These are phyloP conservation scores for Candolleomyces aberdarensis DNA, from an alignment of 768 basidiomycete genomes.

Conservation along the genomic window DNA sequence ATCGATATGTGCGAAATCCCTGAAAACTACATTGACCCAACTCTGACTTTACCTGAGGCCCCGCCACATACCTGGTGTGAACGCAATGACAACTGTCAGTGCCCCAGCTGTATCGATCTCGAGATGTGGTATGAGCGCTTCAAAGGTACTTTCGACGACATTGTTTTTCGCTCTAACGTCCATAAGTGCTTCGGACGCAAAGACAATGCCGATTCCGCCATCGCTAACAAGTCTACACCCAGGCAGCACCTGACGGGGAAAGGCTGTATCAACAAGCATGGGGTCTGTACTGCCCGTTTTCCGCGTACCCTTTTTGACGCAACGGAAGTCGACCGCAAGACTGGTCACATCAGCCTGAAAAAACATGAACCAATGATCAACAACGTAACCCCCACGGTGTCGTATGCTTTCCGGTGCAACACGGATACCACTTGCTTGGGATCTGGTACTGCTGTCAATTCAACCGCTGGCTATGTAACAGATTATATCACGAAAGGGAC, in stretches of 20 bases:
- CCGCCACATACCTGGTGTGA: slow-evolving; percentile 33
- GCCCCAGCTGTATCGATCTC: slow-evolving; percentile 9
- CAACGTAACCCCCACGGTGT: slow-evolving; percentile 18
- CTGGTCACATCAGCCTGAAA: slow-evolving; percentile 10
- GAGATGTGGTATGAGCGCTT: not conserved
- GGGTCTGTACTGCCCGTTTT: not conserved
- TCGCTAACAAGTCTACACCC: not conserved
- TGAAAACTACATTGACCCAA: no score
- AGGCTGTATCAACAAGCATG: not conserved
- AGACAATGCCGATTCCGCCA: not conserved
- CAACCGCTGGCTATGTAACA: no score
- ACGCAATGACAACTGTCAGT: slow-evolving; percentile 21
- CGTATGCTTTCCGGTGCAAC: slow-evolving; percentile 28
- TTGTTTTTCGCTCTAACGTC: not conserved
- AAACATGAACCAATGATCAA: slow-evolving; percentile 30
- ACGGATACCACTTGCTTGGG: slow-evolving; percentile 28
- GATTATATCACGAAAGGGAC: slow-evolving; percentile 26
- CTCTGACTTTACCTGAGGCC: no score
- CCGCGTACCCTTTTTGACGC: not conserved
- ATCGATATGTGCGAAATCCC: slow-evolving; percentile 25
- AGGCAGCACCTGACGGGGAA: slow-evolving; percentile 1
- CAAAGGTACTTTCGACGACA: not conserved
- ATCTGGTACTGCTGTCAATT: no score
- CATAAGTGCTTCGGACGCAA: not conserved
- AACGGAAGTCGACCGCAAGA: not conserved